A percentile compares a stretch with the other conserved stretches of the same genome.
Conservation (phyloP, 495 filamentous ascomycete genomes). For the Penicillium odoratum region DNA sequence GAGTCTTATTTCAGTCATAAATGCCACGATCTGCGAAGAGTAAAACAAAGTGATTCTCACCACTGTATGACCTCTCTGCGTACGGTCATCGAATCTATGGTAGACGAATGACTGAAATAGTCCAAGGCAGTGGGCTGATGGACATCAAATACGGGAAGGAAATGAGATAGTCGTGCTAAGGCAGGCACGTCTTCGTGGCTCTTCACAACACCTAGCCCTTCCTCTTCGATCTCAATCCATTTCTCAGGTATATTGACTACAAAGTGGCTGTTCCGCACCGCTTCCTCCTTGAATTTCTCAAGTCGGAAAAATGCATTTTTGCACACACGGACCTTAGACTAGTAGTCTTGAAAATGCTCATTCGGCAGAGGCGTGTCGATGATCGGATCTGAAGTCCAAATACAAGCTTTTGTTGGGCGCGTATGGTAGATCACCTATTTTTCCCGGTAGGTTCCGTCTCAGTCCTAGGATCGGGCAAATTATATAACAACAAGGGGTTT, state of each 20-base stretch:
- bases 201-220: constrained; percentile 1
- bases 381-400: no score
- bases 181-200: constrained; percentile 5
- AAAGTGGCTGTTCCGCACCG: constrained; percentile 62
- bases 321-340: no score
- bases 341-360: no score
- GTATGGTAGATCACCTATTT: no score
- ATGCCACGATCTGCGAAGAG: no score
- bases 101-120: constrained; percentile 7
- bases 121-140: constrained; percentile 2
- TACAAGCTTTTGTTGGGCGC: no score
- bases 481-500: no score
- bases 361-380: no score
- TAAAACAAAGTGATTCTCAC: not conserved
- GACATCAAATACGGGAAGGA: constrained; percentile 9
- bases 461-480: no score
- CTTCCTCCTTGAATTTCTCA: constrained; percentile 18
- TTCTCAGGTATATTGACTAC: constrained; percentile 54
- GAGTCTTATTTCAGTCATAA: no score
- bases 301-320: no score
- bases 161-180: not conserved
- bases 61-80: constrained; percentile 6
- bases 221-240: constrained; percentile 58
- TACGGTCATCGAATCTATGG: constrained; percentile 3
- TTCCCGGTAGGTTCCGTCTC: no score